These are phyloP conservation scores for Pythium guiyangense DNA, from an alignment of 352 stramenopile species.

Conservation along the genomic window DNA sequence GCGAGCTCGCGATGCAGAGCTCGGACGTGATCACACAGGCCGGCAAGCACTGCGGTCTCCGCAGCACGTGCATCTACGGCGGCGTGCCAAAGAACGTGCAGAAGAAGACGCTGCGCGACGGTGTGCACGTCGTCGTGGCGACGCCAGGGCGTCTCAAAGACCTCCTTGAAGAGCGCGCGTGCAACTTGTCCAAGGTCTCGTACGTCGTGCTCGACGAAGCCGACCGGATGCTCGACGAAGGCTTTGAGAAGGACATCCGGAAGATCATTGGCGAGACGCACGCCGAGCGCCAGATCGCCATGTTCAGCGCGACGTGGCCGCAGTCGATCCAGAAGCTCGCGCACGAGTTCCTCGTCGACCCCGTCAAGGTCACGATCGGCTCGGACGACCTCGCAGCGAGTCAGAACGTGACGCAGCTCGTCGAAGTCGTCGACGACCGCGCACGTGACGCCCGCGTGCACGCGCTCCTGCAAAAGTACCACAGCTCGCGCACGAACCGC, in stretches of 20 bases:
- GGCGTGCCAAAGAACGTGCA: conserved; percentile 94
- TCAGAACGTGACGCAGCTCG: conserved; percentile 93
- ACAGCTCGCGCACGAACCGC: conserved; percentile 87
- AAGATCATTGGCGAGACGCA: conserved; percentile 82
- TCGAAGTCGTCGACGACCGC: conserved; percentile 93
- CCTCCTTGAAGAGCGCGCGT: conserved; percentile 78
- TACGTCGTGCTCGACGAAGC: conserved; percentile 96
- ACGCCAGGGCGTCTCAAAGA: conserved; percentile 96
- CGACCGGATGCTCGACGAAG: conserved; percentile 92
- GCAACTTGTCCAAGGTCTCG: conserved; percentile 84
- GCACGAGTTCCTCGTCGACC: conserved; percentile 93
- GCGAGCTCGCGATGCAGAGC: conserved; percentile 94
- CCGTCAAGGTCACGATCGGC: conserved; percentile 92
- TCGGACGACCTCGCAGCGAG: conserved; percentile 95
- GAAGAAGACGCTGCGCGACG: conserved; percentile 82
- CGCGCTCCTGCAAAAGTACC: conserved; percentile 92
- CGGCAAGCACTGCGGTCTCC: conserved; percentile 80
- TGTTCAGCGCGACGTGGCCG: conserved; percentile 98
- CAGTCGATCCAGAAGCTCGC: conserved; percentile 95
- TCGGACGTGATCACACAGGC: conserved; percentile 91
- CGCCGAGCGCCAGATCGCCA: conserved; percentile 91
- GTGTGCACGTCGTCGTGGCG: conserved; percentile 92
- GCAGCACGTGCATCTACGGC: conserved; percentile 93
- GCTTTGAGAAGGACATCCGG: conserved; percentile 95
- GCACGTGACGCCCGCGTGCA: conserved; percentile 84